Percentiles rank a stretch among this genome's conserved stretches.
Evolutionary conservation across 202 grass and related monocot genomes (phyloP).

Genomic region (Saccharum hybrid): DNA sequence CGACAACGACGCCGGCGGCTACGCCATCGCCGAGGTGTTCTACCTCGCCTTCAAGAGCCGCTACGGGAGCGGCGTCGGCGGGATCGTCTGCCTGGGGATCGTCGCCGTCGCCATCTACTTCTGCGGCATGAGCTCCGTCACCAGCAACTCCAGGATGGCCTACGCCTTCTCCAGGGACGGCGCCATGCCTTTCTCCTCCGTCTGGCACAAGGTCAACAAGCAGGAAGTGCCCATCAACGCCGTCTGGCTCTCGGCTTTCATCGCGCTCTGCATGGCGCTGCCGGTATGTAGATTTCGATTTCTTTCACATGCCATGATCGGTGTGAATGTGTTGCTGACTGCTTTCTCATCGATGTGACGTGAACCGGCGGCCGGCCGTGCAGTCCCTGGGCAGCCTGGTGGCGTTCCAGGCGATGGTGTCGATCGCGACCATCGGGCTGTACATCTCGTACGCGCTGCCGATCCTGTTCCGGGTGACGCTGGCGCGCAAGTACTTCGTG

Average conservation of each 20-base stretch:
- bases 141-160: conserved; percentile 90
- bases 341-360: too few species aligned
- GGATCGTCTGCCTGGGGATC: conserved; percentile 83
- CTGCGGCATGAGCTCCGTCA: conserved; percentile 94
- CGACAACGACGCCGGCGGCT: conserved; percentile 82
- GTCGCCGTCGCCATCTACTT: conserved; percentile 86
- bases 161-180: conserved; percentile 99
- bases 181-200: conserved; percentile 84
- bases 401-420: conserved; percentile 99
- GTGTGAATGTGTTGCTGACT: too few species aligned
- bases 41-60: conserved; percentile 86
- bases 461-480: conserved; percentile 85
- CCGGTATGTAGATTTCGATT: conserved; percentile 45
- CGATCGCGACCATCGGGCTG: conserved; percentile 89
- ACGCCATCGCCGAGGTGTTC: conserved; percentile 88
- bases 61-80: conserved; percentile 73
- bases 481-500: conserved; percentile 72
- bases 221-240: conserved; percentile 93
- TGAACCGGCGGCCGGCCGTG: too few species aligned
- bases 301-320: too few species aligned
- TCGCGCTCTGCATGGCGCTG: conserved; percentile 89
- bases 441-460: conserved; percentile 91
- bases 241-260: conserved; percentile 78
- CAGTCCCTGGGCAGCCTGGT: conserved; percentile 89
- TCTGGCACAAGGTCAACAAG: conserved; percentile 93